A percentile compares a stretch with the other conserved stretches of the same genome.
phyloP scores from a whole-genome alignment of 805 yeast genomes.

The Starmera amethionina region DNA sequence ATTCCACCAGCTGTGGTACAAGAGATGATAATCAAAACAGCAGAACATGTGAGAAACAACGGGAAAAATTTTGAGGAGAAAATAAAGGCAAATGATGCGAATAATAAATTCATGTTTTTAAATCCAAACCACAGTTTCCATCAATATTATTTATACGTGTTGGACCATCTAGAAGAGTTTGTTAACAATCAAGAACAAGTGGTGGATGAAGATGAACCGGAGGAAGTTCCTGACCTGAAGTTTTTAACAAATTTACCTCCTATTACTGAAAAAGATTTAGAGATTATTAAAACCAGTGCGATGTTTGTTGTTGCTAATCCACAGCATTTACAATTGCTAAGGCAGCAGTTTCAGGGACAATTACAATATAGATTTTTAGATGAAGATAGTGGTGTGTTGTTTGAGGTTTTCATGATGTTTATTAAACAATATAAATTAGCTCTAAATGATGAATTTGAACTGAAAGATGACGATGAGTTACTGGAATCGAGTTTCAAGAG shows the following conservation, averaged over 20 bases:
- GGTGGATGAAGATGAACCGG: constrained; percentile 6
- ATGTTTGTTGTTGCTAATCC: constrained; percentile 57
- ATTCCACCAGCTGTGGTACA: constrained; percentile 45
- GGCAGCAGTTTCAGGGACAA: no score
- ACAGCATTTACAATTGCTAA: constrained; percentile 8
- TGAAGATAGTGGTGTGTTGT: constrained; percentile 8
- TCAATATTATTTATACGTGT: constrained; percentile 42
- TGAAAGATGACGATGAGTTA: constrained; percentile 24
- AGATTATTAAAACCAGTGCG: constrained; percentile 65
- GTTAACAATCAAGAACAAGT: constrained; percentile 9
- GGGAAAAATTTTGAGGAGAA: constrained; percentile 58
- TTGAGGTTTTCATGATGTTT: constrained; percentile 15
- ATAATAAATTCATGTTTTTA: constrained; percentile 57
- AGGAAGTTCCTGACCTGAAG: constrained; percentile 4
- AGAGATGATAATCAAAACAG: constrained; percentile 60
- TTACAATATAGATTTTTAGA: constrained; percentile 62
- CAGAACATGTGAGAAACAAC: constrained; percentile 56
- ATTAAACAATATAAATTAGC: constrained; percentile 44
- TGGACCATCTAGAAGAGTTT: constrained; percentile 23
- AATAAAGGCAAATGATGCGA: constrained; percentile 35
- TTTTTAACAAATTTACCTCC: constrained; percentile 16
- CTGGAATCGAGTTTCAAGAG: constrained; percentile 40
- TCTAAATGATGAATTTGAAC: constrained; percentile 4
- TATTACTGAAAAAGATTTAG: constrained; percentile 54
- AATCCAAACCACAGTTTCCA: constrained; percentile 43